Conservation (phyloP, 2,329 filamentous ascomycete genomes). For the Aspergillus hiratsukae region DNA sequence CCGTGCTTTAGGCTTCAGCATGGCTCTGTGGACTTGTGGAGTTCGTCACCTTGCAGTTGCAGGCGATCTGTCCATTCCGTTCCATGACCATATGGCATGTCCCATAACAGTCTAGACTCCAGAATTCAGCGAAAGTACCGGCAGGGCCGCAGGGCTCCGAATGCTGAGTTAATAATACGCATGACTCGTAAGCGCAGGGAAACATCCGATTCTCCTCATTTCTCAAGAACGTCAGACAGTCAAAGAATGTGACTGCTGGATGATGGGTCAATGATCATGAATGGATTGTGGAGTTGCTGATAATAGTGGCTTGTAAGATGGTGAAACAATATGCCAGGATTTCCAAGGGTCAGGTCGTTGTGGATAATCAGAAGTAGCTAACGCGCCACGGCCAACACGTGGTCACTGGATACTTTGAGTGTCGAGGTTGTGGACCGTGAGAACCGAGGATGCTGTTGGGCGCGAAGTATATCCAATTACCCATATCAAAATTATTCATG, state of each 20-base stretch:
- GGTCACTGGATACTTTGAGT: neutral
- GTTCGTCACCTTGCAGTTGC: neutral
- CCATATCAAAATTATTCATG: too few relatives aligned
- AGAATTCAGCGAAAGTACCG: neutral
- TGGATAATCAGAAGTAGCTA: neutral
- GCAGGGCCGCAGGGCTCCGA: neutral
- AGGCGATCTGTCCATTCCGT: neutral
- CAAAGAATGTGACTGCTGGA: neutral
- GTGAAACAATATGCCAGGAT: too few relatives aligned
- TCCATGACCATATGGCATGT: neutral
- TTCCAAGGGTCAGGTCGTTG: neutral
- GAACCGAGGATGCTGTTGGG: neutral
- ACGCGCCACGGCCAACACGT: neutral
- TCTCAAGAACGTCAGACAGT: neutral
- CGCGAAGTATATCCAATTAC: neutral
- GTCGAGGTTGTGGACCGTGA: neutral
- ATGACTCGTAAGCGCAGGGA: neutral
- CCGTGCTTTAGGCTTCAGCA: too few relatives aligned
- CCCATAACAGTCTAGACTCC: neutral
- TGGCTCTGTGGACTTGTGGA: neutral
- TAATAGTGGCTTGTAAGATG: too few relatives aligned
- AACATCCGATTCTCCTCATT: neutral
- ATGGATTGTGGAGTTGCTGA: neutral
- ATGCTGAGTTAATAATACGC: neutral
- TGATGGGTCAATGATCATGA: neutral